Evolutionary conservation across 495 filamentous ascomycete species (phyloP), one percentile per base, ranked within the genome.

Genomic region (Podospora anserina): DNA sequence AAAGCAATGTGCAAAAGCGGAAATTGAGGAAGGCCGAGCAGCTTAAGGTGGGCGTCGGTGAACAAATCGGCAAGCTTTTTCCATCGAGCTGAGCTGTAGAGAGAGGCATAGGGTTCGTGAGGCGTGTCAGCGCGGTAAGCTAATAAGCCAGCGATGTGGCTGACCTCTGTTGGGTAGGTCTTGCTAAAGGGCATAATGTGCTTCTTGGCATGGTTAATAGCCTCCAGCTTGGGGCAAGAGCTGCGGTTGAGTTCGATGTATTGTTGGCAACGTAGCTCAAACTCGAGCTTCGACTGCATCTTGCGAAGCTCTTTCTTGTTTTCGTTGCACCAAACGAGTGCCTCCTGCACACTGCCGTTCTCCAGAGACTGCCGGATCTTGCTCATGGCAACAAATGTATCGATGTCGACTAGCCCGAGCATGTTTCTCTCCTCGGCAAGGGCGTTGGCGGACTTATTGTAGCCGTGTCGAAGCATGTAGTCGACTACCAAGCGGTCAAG

Each of bases 1-100:
- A 99, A 85, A 18, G 95, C 96, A 69, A 93, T 92, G 77, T 97
- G 92, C 20, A 99, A 85, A n/a, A 97, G 84, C 2, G 96, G 96
- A 15, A 88, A 85, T 5, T 88, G 81, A 0, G 95, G 95, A 13
- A 99, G 82, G n/a, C 89, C 89, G 66, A 96, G 88, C 0, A 99
- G 88, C 30, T 86, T 87, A 82, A 97, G 92, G 79, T 97, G 91
- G 11, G 93, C 96, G 66, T 87, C 82, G 69, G 92, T 83, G 77
- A 98, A 99, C 16, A 92, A 83, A n/a, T 85, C 78, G n/a, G 95
- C 89, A 5, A 99, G 88, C 72, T 83, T 79, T 30, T 79, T 78
- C 92, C 92, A 99, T 62, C 93, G 89, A 5, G 82, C 75, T 15
- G 80, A 77, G 26, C 88, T 88, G 80, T 94, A 97, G 67, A 95